Conservation (phyloP, 345 rosid genomes). For the Combretum micranthum region DNA sequence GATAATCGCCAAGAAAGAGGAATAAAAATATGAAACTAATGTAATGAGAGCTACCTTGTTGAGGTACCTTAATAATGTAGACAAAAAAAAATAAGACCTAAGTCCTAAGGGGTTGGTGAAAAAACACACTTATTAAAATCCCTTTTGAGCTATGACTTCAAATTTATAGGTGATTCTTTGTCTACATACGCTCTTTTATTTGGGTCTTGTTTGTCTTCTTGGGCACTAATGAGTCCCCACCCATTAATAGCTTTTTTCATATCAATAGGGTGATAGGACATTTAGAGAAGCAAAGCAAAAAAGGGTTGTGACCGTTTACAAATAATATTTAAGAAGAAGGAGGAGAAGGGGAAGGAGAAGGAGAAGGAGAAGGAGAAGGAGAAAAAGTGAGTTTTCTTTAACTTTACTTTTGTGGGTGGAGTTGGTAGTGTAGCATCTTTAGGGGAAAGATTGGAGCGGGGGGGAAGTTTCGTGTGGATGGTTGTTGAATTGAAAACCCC, state of each 20-base stretch:
- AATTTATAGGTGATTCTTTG: conserved; percentile 12
- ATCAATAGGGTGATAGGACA: neutral
- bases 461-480: conserved; percentile 6
- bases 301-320: conserved; percentile 4
- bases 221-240: conserved; percentile 18
- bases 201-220: conserved; percentile 8
- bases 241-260: neutral
- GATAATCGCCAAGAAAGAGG: too few species aligned
- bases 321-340: too few species aligned
- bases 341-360: too few species aligned
- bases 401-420: conserved; percentile 33
- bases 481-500: conserved; percentile 29
- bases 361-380: neutral
- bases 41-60: too few species aligned
- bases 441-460: conserved; percentile 30
- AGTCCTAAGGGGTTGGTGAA: too few species aligned
- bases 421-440: conserved; percentile 33
- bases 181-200: conserved; percentile 27
- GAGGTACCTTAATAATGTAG: too few species aligned
- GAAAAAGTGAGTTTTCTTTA: conserved; percentile 10
- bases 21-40: too few species aligned
- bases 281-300: neutral
- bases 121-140: neutral
- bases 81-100: too few species aligned
- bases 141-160: neutral